Percentiles rank a stretch among this genome's conserved stretches.
These are phyloP conservation scores for Colletotrichum cuscutae DNA, from an alignment of 2,329 filamentous ascomycete species.

Conservation along the genomic window DNA sequence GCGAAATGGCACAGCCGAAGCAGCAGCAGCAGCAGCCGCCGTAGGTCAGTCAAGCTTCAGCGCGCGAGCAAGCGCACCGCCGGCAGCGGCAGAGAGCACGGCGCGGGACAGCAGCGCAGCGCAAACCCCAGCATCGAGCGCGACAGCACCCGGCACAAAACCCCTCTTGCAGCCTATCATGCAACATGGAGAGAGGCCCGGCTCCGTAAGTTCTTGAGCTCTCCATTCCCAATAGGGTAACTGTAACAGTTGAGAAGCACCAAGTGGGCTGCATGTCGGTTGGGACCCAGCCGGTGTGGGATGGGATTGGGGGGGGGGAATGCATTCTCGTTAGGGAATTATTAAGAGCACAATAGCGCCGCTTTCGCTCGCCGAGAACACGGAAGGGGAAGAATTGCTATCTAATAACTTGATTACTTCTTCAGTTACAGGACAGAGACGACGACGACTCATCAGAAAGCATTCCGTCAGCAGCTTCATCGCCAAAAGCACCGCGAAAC, in stretches of 20 bases:
- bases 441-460: background rate
- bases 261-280: slow-evolving; percentile 18
- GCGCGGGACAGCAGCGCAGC: background rate
- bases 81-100: background rate
- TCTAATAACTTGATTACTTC: background rate
- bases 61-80: background rate
- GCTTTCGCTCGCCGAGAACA: background rate
- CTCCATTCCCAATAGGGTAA: slow-evolving; percentile 28
- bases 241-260: slow-evolving; percentile 25
- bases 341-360: background rate
- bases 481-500: background rate
- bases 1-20: background rate
- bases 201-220: slow-evolving; percentile 17
- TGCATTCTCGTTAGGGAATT: background rate
- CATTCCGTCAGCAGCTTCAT: background rate
- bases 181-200: slow-evolving; percentile 17
- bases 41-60: background rate
- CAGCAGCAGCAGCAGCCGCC: background rate
- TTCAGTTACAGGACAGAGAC: background rate
- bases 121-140: background rate
- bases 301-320: background rate
- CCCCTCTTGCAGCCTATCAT: slow-evolving; percentile 2
- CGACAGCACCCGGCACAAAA: background rate
- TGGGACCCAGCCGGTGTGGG: slow-evolving; percentile 12
- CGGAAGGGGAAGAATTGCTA: background rate